Conservation (phyloP, 2,329 filamentous ascomycete species). For the Xylaria sp. region DNA sequence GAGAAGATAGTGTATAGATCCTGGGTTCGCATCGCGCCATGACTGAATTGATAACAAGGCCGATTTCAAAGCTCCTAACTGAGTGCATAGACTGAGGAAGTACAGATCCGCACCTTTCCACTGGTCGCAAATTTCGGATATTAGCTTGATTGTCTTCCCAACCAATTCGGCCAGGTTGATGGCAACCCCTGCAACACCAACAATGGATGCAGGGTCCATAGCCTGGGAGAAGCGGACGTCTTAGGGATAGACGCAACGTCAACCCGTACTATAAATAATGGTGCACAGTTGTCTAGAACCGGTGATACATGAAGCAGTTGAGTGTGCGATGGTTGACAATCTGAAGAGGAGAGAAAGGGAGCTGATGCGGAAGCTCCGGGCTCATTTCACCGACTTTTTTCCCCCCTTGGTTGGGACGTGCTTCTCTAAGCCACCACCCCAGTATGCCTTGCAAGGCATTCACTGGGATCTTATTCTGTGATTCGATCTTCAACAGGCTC, state of each 20-base stretch:
- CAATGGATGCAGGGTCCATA: not conserved
- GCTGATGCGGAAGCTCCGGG: no score
- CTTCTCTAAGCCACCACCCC: no score
- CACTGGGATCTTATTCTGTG: no score
- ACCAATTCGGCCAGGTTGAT: conserved; percentile 7
- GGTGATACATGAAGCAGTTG: not conserved
- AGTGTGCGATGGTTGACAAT: not conserved
- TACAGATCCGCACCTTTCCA: conserved; percentile 6
- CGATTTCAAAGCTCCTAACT: conserved; percentile 5
- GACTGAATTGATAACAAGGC: conserved; percentile 1
- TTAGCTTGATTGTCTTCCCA: conserved; percentile 2
- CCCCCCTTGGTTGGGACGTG: no score
- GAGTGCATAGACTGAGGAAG: conserved; percentile 1
- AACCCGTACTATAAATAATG: not conserved
- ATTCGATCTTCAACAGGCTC: no score
- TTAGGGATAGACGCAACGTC: not conserved
- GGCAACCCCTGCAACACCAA: not conserved
- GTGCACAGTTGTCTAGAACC: not conserved
- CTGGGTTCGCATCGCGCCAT: not conserved
- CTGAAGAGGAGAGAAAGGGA: not conserved
- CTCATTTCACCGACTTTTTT: not conserved
- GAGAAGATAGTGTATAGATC: not conserved
- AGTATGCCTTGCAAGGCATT: no score
- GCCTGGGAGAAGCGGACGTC: not conserved
- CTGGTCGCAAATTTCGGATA: conserved; percentile 1